Base-by-base conservation (phyloP, 805 yeast genomes). In the Yarrowia phangngaensis region DNA sequence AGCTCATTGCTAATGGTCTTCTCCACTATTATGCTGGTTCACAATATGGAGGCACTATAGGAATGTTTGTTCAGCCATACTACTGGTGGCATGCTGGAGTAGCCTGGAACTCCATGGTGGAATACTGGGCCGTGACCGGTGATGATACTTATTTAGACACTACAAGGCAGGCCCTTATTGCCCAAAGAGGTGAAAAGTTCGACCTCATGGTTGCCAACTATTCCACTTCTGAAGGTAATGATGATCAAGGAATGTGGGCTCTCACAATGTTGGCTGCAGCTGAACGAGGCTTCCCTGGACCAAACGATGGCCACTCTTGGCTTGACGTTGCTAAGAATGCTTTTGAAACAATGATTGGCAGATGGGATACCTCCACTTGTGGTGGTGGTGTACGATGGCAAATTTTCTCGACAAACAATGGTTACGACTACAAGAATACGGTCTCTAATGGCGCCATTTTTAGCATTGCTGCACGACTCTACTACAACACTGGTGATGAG, bases 81-180 rank as follows among this genome's bases (percentile, higher is more conserved):
- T 84, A 84, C 68, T 84, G 94, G 94, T 84, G 94, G 94, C 84
- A 83, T 66, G 88, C 92, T 22, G 95, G 95, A 56, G 92, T 84
- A 51, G 87, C 83, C 1, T 73, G 66, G 66, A 64, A 64, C 19
- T 50, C 61, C 20, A 41, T 88, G 92, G 88, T 90, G 28, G 95
- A 87, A 64, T 84, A 80, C 60, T 75, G 84, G 70, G 78, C 67
- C 57, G 75, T 78, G 58, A 82, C 90, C 64, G 70, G 78, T 38
- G 81, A 89, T 65, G 74, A 73, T 54, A 75, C 88, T 0, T 82
- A 72, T 58, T 78, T 75, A 49, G 67, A 70, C 1, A 50, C 75
- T 13, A 69, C 87, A 52, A 74, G 74, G 58, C 68, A 72, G 9
- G 87, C 92, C 12, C 59, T 86, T 56, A 63, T 73, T 50, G 75